Conservation (phyloP, 176 grass and related monocot genomes). For the Carex littledalei region DNA sequence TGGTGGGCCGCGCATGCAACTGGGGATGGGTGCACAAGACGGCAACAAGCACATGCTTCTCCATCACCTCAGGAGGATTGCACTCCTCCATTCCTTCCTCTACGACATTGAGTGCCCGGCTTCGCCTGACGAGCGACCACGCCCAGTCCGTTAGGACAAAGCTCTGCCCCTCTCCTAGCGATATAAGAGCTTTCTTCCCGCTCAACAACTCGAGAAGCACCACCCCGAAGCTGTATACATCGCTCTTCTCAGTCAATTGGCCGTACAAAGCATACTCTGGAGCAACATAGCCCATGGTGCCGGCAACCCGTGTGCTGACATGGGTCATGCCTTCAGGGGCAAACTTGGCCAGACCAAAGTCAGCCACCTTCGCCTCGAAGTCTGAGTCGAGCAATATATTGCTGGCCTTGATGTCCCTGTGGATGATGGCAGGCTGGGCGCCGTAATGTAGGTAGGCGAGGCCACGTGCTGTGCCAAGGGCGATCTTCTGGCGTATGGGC, state of each 20-base stretch:
- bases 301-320: constrained; percentile 82
- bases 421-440: constrained; percentile 69
- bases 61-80: constrained; percentile 54
- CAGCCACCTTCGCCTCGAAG: constrained; percentile 82
- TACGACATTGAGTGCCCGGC: constrained; percentile 53
- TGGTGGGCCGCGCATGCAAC: constrained; percentile 75
- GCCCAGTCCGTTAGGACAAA: constrained; percentile 86
- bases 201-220: constrained; percentile 92
- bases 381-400: constrained; percentile 78
- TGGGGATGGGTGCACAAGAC: constrained; percentile 84
- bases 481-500: constrained; percentile 72
- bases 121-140: constrained; percentile 65
- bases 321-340: constrained; percentile 87
- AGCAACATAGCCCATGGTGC: constrained; percentile 84
- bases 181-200: constrained; percentile 69
- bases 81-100: constrained; percentile 80
- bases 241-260: constrained; percentile 91
- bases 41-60: constrained; percentile 70
- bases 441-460: constrained; percentile 64
- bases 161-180: constrained; percentile 61
- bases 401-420: constrained; percentile 93
- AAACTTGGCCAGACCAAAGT: constrained; percentile 93
- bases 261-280: constrained; percentile 87
- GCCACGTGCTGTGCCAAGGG: constrained; percentile 66
- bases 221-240: constrained; percentile 81